These are phyloP conservation scores for Lentinula edodes DNA, from an alignment of 768 basidiomycete genomes.

Conservation along the genomic window DNA sequence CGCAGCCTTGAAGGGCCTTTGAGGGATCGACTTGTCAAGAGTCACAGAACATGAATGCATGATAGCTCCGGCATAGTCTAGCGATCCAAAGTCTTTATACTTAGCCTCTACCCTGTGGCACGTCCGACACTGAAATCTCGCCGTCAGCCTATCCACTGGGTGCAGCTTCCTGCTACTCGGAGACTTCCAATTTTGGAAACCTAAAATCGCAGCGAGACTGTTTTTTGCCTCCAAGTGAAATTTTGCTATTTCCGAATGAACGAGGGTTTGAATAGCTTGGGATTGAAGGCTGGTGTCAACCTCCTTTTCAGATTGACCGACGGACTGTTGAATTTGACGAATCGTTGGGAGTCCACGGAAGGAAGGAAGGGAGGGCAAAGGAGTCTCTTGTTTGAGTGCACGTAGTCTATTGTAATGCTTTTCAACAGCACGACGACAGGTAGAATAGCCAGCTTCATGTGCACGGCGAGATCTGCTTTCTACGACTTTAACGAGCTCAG, in stretches of 20 bases:
- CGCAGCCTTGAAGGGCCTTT: conserved; percentile 38
- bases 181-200: conserved; percentile 46
- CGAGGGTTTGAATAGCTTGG: conserved; percentile 26
- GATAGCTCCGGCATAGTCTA: conserved; percentile 57
- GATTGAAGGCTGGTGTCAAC: conserved; percentile 13
- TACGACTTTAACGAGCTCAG: conserved; percentile 19
- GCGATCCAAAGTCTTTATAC: conserved; percentile 34
- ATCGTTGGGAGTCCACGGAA: conserved; percentile 49
- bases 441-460: conserved; percentile 19
- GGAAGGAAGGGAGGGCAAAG: conserved; percentile 39
- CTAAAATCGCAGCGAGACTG: conserved; percentile 41
- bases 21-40: conserved; percentile 19
- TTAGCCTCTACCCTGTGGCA: conserved; percentile 35
- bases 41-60: conserved; percentile 46
- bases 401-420: conserved; percentile 42
- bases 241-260: conserved; percentile 20
- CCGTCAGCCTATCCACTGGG: conserved; percentile 53
- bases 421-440: conserved; percentile 28
- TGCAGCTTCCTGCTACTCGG: conserved; percentile 40
- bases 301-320: conserved; percentile 4
- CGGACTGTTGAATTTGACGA: conserved; percentile 24
- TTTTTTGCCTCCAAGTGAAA: conserved; percentile 40
- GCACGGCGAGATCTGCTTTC: conserved; percentile 21
- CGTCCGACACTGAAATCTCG: conserved; percentile 50
- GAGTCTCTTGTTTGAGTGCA: conserved; percentile 19